Base-by-base conservation (phyloP, 495 filamentous ascomycete species). In the Aspergillus baeticus region DNA sequence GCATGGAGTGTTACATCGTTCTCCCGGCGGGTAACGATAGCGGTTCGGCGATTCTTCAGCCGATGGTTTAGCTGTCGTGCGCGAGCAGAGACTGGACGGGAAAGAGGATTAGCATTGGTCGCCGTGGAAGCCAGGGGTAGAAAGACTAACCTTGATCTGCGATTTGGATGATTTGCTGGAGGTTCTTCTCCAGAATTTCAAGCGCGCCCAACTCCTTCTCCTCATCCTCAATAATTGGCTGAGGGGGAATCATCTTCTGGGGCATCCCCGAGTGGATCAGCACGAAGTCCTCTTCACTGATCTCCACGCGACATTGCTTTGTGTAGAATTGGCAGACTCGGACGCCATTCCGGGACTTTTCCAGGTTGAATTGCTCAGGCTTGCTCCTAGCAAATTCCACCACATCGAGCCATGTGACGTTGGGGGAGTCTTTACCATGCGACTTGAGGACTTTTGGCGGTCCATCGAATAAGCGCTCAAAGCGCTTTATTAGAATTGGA, bases 221-320 rank as follows among this genome's bases (percentile, higher is more conserved):
- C 65, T 96, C 91, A 61, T 96, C 91, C 68, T 95, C 90, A 45
- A 85, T 82, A 42, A 94, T 86, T 0, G 91, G 89, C 62, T 91
- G 87, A 13, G 86, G 88, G 14, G 91, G 87, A 29, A 89, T 89
- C 72, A 96, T 84, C 71, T 90, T 86, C 70, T 94, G 88, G 14
- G 90, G 84, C 58, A 88, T 87, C 26, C 91, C 91, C 14, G 87
- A 91, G 21, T 81, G 78, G 63, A 96, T 90, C 51, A 96, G 72
- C 35, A 89, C 78, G 74, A 85, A 94, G 65, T 96, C 91, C 65
- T 93, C 90, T 69, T 94, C 90, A 34, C 84, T 86, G 57, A 96
- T 93, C 69, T 95, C 90, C 33, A 94, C 88, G 21, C 87, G 81
- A 61, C 85, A 83, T 58, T 90, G 87, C 62, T 91, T 91, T 44